These are phyloP conservation scores for Fusarium ramigenum DNA, from an alignment of 2,329 filamentous ascomycete genomes.

Conservation along the genomic window DNA sequence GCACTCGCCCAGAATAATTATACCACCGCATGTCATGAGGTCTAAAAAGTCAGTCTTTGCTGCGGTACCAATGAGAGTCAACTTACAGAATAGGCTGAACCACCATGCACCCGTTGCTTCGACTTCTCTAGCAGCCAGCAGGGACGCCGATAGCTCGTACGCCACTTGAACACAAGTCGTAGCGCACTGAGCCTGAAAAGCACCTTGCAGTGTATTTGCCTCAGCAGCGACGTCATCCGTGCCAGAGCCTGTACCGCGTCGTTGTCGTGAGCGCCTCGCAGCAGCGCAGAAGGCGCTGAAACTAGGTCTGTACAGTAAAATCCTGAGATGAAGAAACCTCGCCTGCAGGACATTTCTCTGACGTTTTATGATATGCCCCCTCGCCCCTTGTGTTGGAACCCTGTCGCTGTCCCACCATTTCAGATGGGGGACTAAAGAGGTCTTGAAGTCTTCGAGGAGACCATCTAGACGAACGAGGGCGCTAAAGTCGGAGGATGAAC, in stretches of 20 bases:
- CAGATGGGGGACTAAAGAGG: rapidly evolving
- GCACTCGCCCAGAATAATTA: background rate
- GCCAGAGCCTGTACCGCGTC: rapidly evolving
- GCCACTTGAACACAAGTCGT: background rate
- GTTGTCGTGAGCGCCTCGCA: background rate
- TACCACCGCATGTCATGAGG: background rate
- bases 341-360: background rate
- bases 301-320: background rate
- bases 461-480: background rate
- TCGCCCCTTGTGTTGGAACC: background rate
- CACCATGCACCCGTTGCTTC: constrained; percentile 8
- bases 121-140: background rate
- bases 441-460: background rate
- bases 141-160: background rate
- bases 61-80: too few relatives aligned
- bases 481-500: background rate
- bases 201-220: background rate
- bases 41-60: background rate
- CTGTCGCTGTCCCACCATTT: background rate
- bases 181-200: background rate
- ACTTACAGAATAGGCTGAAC: background rate
- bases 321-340: background rate
- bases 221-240: rapidly evolving
- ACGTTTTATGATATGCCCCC: rapidly evolving
- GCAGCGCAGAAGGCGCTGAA: background rate